Evolutionary conservation across 371 early-diverging fungal genomes (phyloP).

Genomic region (Saksenaea vasiformis): DNA sequence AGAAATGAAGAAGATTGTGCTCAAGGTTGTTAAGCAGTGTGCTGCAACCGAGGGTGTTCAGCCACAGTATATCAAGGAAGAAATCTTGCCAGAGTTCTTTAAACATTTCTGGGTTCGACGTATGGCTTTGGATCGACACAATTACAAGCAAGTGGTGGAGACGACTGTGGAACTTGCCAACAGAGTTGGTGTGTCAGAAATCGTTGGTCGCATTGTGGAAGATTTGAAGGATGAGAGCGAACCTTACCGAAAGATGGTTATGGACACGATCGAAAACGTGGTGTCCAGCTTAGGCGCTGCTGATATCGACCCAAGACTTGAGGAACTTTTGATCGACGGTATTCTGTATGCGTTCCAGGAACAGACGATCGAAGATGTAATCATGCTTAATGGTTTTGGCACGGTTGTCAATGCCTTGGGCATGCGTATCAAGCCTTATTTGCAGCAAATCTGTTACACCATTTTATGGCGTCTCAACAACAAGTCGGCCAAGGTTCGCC

Average conservation of each 20-base stretch:
- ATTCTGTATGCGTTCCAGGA: conserved; percentile 97
- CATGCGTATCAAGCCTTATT: conserved; percentile 86
- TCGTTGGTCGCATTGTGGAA: conserved; percentile 82
- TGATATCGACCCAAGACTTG: conserved; percentile 89
- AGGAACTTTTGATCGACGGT: conserved; percentile 93
- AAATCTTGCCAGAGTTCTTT: conserved; percentile 94
- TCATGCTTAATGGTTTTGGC: conserved; percentile 95
- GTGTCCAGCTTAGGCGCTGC: conserved; percentile 81
- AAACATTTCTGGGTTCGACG: conserved; percentile 97
- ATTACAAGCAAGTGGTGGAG: conserved; percentile 90
- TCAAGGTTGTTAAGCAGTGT: conserved; percentile 96
- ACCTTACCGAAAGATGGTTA: conserved; percentile 94
- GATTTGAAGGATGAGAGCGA: conserved; percentile 96
- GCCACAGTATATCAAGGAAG: conserved; percentile 80
- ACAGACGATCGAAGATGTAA: conserved; percentile 86
- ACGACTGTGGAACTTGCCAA: conserved; percentile 94
- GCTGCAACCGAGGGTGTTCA: conserved; percentile 92
- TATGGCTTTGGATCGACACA: conserved; percentile 94
- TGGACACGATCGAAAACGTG: conserved; percentile 92
- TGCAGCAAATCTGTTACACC: conserved; percentile 91
- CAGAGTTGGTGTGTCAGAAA: conserved; percentile 90
- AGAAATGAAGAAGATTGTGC: conserved; percentile 97
- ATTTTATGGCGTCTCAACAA: conserved; percentile 97
- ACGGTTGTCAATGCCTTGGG: conserved; percentile 92
- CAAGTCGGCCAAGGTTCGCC: conserved; percentile 94